Base-by-base conservation (phyloP, 1,284 basidiomycete species). In the Ceratobasidium sp. region DNA sequence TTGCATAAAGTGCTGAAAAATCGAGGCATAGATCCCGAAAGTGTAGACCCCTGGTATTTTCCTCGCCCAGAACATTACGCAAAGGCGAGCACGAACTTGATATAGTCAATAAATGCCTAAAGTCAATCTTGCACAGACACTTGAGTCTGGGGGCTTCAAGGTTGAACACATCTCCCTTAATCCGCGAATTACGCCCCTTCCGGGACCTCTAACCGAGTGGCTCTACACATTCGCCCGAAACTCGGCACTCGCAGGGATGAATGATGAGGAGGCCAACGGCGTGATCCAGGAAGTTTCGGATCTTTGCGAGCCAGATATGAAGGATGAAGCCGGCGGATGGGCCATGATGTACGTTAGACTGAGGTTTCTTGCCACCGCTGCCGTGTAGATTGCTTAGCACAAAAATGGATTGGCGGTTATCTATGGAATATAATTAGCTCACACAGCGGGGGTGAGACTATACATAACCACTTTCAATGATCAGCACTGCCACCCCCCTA, bases 11-110 rank as follows among this genome's bases (percentile, higher is more conserved):
- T 84, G 0, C 77, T 89, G 38, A 79, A 78, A 56, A 77, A 78
- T n/a, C 80, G 82, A 20, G 89, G 89, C 0, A 78, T 85, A 56
- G 82, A 93, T 75, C 85, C 90, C 3, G 75, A 77, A 1, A 73
- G 77, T 5, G 76, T 86, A 40, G 92, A 94, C 75, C 92, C 92
- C 0, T 94, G 91, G 91, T 93, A 86, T 78, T 93, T 92, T 75
- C 92, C 93, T 0, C 88, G 88, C 0, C 81, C 81, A 2, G 82
- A 83, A 42, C 86, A 89, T 71, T 92, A 94, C 77, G 78, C 76
- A 35, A 78, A 79, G 74, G 88, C 89, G 73, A 71, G 82, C 72
- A 2, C 49, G 40, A 32, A 34, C 69, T 22, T 27, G 20, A 3
- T 42, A 47, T 3, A 57, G 57, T n/a, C 13, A 27, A 52, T 70